phyloP scores from a whole-genome alignment of 176 grass and related monocot species.

The Areca catechu region DNA sequence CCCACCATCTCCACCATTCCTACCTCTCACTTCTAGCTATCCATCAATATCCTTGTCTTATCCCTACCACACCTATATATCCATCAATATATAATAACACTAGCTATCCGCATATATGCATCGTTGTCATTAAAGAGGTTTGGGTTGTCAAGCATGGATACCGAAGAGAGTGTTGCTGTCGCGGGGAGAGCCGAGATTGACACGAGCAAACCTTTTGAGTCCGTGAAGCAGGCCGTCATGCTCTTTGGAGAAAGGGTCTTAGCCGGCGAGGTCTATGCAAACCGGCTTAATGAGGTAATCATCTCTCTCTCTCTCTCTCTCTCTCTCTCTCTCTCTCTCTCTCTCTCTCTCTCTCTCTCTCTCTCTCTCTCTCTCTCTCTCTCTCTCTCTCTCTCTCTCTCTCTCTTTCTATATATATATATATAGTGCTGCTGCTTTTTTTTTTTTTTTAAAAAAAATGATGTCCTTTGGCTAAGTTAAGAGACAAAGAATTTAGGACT shows the following conservation, averaged over 20 bases:
- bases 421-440: too few relatives aligned
- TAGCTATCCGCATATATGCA: not conserved
- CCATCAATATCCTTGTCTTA: not conserved
- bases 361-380: not conserved
- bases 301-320: not conserved
- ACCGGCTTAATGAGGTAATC: not conserved
- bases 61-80: too few relatives aligned
- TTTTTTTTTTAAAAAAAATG: too few relatives aligned
- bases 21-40: not conserved
- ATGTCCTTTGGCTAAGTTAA: too few relatives aligned
- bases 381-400: not conserved
- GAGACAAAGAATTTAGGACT: too few relatives aligned
- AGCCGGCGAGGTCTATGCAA: conserved; percentile 5
- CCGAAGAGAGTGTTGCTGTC: not conserved
- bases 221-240: conserved; percentile 30
- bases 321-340: not conserved
- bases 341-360: not conserved
- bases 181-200: conserved; percentile 11
- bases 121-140: too few relatives aligned
- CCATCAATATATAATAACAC: too few relatives aligned
- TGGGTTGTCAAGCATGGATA: not conserved
- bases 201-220: conserved; percentile 21
- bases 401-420: too few relatives aligned
- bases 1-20: not conserved
- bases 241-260: conserved; percentile 5